Percentiles rank a stretch among this genome's conserved stretches.
Conservation (phyloP, 805 yeast species). For the Candida sphagnicola region DNA sequence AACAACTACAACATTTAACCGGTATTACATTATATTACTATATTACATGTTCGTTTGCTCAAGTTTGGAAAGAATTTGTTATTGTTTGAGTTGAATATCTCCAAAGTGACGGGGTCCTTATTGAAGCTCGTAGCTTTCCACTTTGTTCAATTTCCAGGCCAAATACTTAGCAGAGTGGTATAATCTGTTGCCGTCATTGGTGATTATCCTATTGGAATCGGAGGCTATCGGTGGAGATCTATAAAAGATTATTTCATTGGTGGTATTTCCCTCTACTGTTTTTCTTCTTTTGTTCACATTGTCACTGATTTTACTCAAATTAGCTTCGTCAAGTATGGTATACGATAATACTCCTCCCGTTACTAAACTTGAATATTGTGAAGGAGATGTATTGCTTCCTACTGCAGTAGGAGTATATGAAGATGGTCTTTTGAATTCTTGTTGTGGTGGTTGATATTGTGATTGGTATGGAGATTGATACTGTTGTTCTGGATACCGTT, state of each 20-base stretch:
- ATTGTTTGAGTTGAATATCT: too few species aligned
- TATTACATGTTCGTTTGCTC: too few species aligned
- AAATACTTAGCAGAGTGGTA: slow-evolving; percentile 76
- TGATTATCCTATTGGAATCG: slow-evolving; percentile 13
- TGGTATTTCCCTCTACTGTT: slow-evolving; percentile 9
- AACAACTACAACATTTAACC: too few species aligned
- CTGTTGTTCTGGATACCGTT: slow-evolving; percentile 7
- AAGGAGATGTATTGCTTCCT: slow-evolving; percentile 26
- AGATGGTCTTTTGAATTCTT: slow-evolving; percentile 11
- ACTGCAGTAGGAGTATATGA: slow-evolving; percentile 11
- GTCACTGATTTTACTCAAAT: slow-evolving; percentile 17
- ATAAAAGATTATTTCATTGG: slow-evolving; percentile 51
- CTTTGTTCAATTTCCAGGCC: slow-evolving; percentile 36
- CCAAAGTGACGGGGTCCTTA: background rate
- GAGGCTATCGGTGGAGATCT: slow-evolving; percentile 60
- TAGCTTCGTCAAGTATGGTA: slow-evolving; percentile 16
- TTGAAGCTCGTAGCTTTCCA: background rate
- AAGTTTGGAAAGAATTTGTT: too few species aligned
- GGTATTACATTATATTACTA: too few species aligned
- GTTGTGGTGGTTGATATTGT: slow-evolving; percentile 15
- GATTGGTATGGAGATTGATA: slow-evolving; percentile 16
- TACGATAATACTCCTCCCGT: slow-evolving; percentile 39
- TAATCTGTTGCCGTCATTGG: slow-evolving; percentile 28
- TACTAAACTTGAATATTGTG: slow-evolving; percentile 31
- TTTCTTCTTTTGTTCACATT: slow-evolving; percentile 22